Conservation (phyloP, 805 yeast species). For the Kazachstania viticola region DNA sequence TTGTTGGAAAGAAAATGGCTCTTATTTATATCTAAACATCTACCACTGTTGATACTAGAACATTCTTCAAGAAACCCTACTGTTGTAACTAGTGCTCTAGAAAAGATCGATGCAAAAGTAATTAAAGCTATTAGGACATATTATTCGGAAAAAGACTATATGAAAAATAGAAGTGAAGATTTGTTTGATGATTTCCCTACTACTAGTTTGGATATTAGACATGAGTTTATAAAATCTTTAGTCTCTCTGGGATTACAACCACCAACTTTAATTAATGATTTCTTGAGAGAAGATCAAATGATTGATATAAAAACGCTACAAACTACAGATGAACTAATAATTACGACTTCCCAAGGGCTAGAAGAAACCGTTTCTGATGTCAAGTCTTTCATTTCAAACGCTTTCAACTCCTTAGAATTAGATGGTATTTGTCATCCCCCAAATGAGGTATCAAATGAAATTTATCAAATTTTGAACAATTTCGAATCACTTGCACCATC, state of each 20-base stretch:
- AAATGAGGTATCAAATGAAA: constrained; percentile 43
- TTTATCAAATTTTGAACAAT: constrained; percentile 38
- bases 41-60: constrained; percentile 35
- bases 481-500: constrained; percentile 37
- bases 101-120: constrained; percentile 21
- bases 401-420: constrained; percentile 19
- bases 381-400: constrained; percentile 15
- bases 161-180: constrained; percentile 32
- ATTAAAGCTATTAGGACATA: constrained; percentile 24
- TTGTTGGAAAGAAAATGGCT: constrained; percentile 33
- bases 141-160: constrained; percentile 26
- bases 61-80: constrained; percentile 18
- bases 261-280: constrained; percentile 22
- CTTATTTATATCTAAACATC: constrained; percentile 33
- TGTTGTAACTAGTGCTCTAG: constrained; percentile 16
- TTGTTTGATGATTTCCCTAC: constrained; percentile 41
- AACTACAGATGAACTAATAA: constrained; percentile 25
- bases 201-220: constrained; percentile 36
- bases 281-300: constrained; percentile 31
- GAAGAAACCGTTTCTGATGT: constrained; percentile 25
- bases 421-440: constrained; percentile 29
- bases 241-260: constrained; percentile 31
- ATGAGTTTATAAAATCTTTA: constrained; percentile 38
- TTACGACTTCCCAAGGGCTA: constrained; percentile 24
- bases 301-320: constrained; percentile 26